These are phyloP conservation scores for Hippophae rhamnoides DNA, from an alignment of 306 rosid genomes.

Conservation along the genomic window DNA sequence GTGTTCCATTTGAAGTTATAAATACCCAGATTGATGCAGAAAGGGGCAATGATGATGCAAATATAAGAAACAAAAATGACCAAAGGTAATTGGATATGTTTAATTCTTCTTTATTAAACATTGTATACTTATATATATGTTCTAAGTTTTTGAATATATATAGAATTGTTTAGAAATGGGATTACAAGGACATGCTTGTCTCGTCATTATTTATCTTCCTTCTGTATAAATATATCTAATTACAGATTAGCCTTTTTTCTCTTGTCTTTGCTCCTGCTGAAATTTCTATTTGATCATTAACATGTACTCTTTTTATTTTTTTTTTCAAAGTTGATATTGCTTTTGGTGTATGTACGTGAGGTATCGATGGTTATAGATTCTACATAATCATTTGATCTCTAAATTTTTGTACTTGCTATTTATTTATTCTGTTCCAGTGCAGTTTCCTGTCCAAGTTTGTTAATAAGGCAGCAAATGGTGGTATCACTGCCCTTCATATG, in stretches of 20 bases:
- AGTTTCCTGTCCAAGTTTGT: constrained; percentile 83
- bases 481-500: constrained; percentile 93
- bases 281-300: too few relatives aligned
- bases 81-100: constrained; percentile 40
- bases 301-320: too few relatives aligned
- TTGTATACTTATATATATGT: too few relatives aligned
- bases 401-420: constrained; percentile 36
- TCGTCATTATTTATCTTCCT: too few relatives aligned
- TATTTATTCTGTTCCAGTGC: constrained; percentile 65
- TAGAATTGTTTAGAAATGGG: too few relatives aligned
- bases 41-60: constrained; percentile 28
- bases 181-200: too few relatives aligned
- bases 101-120: background rate
- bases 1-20: constrained; percentile 50
- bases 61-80: constrained; percentile 39
- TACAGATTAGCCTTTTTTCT: too few relatives aligned
- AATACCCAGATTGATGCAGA: constrained; percentile 23
- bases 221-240: too few relatives aligned
- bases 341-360: too few relatives aligned
- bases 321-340: too few relatives aligned
- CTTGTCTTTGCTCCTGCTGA: too few relatives aligned
- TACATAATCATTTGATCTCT: constrained; percentile 15
- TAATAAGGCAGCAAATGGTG: constrained; percentile 92
- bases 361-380: constrained; percentile 2
- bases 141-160: too few relatives aligned